Percentiles rank a stretch among this genome's conserved stretches.
Conservation (phyloP, 768 basidiomycete species). For the Trametes coccinea region DNA sequence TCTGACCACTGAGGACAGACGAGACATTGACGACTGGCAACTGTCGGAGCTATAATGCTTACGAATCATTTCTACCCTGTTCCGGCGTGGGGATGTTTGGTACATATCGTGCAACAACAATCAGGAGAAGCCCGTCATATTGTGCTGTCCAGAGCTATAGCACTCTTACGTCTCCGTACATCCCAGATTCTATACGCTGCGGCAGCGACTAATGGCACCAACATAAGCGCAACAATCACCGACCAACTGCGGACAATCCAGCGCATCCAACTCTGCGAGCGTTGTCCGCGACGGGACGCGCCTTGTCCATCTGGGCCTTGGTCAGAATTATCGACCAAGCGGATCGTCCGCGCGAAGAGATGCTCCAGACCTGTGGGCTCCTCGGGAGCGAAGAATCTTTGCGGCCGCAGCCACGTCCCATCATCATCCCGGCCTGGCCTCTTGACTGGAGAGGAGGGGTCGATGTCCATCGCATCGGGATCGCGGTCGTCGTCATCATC, state of each 20-base stretch:
- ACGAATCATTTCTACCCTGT: too few relatives aligned
- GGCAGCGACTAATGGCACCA: slow-evolving; percentile 11
- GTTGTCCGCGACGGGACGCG: background rate
- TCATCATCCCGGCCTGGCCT: slow-evolving; percentile 34
- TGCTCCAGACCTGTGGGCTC: slow-evolving; percentile 75
- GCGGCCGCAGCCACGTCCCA: slow-evolving; percentile 61
- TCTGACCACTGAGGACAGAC: slow-evolving; percentile 36
- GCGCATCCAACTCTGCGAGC: background rate
- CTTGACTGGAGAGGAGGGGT: slow-evolving; percentile 28
- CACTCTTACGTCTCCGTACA: slow-evolving; percentile 5
- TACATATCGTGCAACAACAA: too few relatives aligned
- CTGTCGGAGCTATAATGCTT: background rate
- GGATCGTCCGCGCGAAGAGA: slow-evolving; percentile 60
- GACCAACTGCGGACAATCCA: slow-evolving; percentile 7
- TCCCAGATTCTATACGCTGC: slow-evolving; percentile 15
- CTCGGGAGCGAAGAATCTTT: slow-evolving; percentile 77
- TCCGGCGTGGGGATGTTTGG: too few relatives aligned
- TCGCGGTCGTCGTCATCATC: slow-evolving; percentile 31
- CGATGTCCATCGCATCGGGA: slow-evolving; percentile 60
- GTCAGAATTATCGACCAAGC: slow-evolving; percentile 27
- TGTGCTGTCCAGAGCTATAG: background rate
- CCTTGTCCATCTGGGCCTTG: slow-evolving; percentile 1
- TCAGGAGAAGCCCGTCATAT: background rate
- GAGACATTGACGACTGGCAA: slow-evolving; percentile 33
- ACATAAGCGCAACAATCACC: slow-evolving; percentile 1